A percentile compares a stretch with the other conserved stretches of the same genome.
Evolutionary conservation across 2,329 filamentous ascomycete genomes (phyloP).

Genomic region (Cladophialophora chaetospira): DNA sequence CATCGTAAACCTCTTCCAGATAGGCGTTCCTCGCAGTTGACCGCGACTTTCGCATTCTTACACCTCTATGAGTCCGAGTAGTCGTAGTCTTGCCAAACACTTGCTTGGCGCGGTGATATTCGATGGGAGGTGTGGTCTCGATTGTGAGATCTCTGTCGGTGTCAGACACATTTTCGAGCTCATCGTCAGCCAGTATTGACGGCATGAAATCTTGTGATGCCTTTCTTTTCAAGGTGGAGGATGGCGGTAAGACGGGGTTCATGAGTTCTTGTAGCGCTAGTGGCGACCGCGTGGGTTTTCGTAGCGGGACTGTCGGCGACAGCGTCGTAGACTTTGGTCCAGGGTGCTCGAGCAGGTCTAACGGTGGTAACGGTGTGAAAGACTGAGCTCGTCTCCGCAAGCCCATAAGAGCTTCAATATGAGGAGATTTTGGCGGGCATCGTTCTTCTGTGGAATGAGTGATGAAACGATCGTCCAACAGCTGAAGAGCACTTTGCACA

Average conservation of each 20-base stretch:
- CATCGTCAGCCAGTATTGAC: not conserved
- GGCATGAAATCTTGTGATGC: not conserved
- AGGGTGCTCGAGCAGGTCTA: not conserved
- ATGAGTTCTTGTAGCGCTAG: slow-evolving; percentile 12
- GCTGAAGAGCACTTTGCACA: slow-evolving; percentile 7
- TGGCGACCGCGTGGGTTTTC: not conserved
- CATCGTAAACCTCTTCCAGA: not conserved
- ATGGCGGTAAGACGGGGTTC: slow-evolving; percentile 5
- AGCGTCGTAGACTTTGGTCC: not conserved
- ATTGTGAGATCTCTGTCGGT: not conserved
- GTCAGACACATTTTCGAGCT: not conserved
- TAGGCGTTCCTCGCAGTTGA: not conserved
- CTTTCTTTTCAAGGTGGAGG: slow-evolving; percentile 1
- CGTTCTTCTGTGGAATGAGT: slow-evolving; percentile 1
- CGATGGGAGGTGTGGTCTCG: not conserved
- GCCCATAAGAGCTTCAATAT: slow-evolving; percentile 8
- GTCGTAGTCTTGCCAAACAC: not conserved
- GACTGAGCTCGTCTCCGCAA: not conserved
- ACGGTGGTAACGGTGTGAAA: slow-evolving; percentile 1
- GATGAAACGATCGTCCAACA: slow-evolving; percentile 3
- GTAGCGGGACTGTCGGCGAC: not conserved
- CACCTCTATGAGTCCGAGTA: not conserved
- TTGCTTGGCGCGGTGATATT: not conserved
- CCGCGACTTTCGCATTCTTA: slow-evolving; percentile 3
- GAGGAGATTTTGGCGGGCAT: slow-evolving; percentile 13